Base-by-base conservation (phyloP, 2,329 filamentous ascomycete species). In the Ophiocordyceps sinensis region DNA sequence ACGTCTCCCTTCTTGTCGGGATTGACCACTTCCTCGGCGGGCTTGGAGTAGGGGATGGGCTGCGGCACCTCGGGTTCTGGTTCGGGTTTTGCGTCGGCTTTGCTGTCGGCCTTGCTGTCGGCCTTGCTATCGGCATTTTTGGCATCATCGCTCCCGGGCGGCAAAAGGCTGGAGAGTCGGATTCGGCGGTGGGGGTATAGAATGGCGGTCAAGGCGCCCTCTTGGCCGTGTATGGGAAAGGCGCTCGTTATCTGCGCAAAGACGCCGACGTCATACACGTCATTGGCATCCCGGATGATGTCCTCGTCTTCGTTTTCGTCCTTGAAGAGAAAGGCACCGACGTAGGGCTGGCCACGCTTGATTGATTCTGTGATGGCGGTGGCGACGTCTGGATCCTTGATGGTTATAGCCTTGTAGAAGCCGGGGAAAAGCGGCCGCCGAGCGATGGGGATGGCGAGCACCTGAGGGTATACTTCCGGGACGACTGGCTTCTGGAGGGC, bases 401-500 rank as follows among this genome's bases (percentile, higher is more conserved):
- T 94, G 4, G 89, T 98, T 51, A 98, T 91, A 10, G 91, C 89
- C 64, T 98, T 98, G 68, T 98, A 98, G 63, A 96, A 98, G 1
- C 91, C 91, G 1, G 91, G 91, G 63, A 96, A 98, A 12, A 98
- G 68, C 11, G 91, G 91, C 41, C 91, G 75, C 60, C 93, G 87
- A 26, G 86, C 84, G 53, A 98, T 95, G 8, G 91, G 91, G 42
- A 98, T 94, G 2, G 89, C 89, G 73, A 98, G 85, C 42, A 98
- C 88, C 59, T 96, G 91, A 4, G 91, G 91, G 59, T 98, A 98
- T 36, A 95, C 80, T 46, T 98, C 91, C 13, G 91, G 91, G 13
- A 96, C 82, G 3, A 82, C 77, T 2, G 87, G 84, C 64, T 96
- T 96, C 52, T 86, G 78, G 32, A 96, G 70, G 21, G 83, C 79